Percentiles rank a stretch among this genome's conserved stretches.
phyloP scores from a whole-genome alignment of 2,329 filamentous ascomycete genomes.

The Cordyceps cateniannulata region DNA sequence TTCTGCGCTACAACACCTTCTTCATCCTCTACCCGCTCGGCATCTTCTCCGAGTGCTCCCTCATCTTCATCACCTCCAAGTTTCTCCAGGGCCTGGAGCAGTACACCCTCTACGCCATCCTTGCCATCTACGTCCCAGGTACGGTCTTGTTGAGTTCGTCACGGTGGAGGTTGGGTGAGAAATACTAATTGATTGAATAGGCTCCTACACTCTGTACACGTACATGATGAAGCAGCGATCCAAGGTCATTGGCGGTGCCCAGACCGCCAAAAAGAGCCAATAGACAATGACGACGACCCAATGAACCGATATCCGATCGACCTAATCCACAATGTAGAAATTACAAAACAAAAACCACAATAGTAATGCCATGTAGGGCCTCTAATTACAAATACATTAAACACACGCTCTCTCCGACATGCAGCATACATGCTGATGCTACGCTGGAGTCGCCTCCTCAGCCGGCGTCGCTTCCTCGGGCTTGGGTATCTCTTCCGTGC shows the following conservation, averaged over 20 bases:
- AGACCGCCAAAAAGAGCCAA: constrained; percentile 29
- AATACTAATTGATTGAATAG: constrained; percentile 25
- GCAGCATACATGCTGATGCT: not conserved
- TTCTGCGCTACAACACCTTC: constrained; percentile 90
- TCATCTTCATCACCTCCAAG: constrained; percentile 65
- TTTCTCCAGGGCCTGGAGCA: constrained; percentile 48
- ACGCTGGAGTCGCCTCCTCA: constrained; percentile 5
- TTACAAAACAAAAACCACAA: not conserved
- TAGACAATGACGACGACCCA: constrained; percentile 18
- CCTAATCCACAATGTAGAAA: not conserved
- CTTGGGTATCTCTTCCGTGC: constrained; percentile 29
- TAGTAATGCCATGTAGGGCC: not conserved
- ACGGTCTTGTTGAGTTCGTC: constrained; percentile 23
- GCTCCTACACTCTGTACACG: constrained; percentile 78
- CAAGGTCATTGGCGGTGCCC: constrained; percentile 49
- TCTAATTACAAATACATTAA: not conserved
- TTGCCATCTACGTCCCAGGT: constrained; percentile 78
- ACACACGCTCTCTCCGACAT: not conserved
- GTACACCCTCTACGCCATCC: constrained; percentile 55
- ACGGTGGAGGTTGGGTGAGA: constrained; percentile 14
- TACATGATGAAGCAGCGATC: constrained; percentile 91
- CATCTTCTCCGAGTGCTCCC: constrained; percentile 77
- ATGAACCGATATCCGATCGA: not conserved
- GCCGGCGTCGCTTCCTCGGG: too few species aligned
- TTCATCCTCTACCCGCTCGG: constrained; percentile 88